Conservation (phyloP, 805 yeast genomes). For the Yamadazyma insecticola region DNA sequence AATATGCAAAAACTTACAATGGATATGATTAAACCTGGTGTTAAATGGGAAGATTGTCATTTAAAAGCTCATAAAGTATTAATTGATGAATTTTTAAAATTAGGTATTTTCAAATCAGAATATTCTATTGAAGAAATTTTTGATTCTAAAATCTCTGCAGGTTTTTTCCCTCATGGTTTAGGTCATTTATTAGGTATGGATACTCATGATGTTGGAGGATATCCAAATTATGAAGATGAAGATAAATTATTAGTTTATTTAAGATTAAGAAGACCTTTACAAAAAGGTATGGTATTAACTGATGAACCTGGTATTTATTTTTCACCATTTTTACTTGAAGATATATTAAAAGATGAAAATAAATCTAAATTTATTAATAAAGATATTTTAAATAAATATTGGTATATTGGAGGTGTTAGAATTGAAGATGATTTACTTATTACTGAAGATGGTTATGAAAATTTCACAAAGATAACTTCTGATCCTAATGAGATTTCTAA, state of each 20-base stretch:
- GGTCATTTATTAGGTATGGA: constrained; percentile 95
- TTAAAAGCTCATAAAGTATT: constrained; percentile 72
- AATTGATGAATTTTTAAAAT: constrained; percentile 60
- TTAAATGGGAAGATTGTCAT: constrained; percentile 81
- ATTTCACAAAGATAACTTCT: constrained; percentile 75
- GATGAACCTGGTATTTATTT: constrained; percentile 96
- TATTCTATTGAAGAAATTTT: constrained; percentile 60
- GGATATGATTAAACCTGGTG: constrained; percentile 76
- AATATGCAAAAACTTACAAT: constrained; percentile 79
- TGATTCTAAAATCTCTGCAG: constrained; percentile 63
- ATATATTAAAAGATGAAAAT: constrained; percentile 45
- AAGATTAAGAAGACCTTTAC: constrained; percentile 71
- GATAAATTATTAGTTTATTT: constrained; percentile 72
- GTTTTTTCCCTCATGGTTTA: constrained; percentile 92
- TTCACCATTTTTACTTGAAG: constrained; percentile 73
- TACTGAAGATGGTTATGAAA: constrained; percentile 72
- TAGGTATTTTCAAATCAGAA: constrained; percentile 70
- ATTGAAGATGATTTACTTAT: constrained; percentile 90
- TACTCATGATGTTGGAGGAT: constrained; percentile 93
- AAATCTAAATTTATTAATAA: constrained; percentile 57
- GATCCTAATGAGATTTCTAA: constrained; percentile 79
- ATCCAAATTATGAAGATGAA: constrained; percentile 78
- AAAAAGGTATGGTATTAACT: constrained; percentile 80
- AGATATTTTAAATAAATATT: constrained; percentile 67
- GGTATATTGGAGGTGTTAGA: constrained; percentile 94